phyloP scores from a whole-genome alignment of 2,329 filamentous ascomycete genomes.

The Monilinia vaccinii-corymbosi region DNA sequence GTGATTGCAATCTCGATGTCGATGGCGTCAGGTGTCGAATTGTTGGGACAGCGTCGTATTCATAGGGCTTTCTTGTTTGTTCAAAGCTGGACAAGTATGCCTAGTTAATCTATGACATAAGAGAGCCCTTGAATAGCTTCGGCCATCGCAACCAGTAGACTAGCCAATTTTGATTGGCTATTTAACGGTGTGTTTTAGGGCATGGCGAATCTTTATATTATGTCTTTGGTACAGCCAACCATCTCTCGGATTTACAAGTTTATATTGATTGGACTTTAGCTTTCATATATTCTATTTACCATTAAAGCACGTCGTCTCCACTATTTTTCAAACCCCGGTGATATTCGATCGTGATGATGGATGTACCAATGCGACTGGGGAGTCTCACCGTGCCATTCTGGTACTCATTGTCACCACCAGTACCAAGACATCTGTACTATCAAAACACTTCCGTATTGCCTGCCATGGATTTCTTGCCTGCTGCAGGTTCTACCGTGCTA shows the following conservation, averaged over 20 bases:
- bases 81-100: not conserved
- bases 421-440: not conserved
- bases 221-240: not conserved
- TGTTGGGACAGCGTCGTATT: not conserved
- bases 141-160: not conserved
- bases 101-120: not conserved
- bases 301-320: not conserved
- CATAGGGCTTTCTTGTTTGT: not conserved
- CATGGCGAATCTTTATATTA: not conserved
- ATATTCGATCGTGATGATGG: not conserved
- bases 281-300: not conserved
- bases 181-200: not conserved
- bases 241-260: not conserved
- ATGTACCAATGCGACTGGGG: not conserved
- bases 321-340: not conserved
- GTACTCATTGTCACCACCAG: not conserved
- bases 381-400: not conserved
- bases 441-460: not conserved
- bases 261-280: too few species aligned
- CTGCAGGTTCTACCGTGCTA: not conserved
- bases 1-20: not conserved
- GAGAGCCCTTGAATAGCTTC: not conserved
- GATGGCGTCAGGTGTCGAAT: not conserved
- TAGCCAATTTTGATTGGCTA: not conserved
- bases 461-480: not conserved